phyloP scores from a whole-genome alignment of 345 rosid genomes.

The Litchi chinensis region DNA sequence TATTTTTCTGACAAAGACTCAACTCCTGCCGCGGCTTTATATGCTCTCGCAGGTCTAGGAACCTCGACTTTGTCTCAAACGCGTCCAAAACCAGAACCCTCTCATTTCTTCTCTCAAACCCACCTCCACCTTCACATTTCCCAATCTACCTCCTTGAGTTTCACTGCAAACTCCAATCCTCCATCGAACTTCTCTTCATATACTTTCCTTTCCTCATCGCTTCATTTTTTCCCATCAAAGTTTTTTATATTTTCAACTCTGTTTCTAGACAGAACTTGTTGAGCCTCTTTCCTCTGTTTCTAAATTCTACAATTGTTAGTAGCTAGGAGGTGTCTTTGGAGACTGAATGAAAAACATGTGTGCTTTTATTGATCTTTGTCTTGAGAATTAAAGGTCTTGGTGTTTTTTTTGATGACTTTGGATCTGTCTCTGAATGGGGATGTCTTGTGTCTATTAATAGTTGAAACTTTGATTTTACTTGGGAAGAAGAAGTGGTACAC shows the following conservation, averaged over 20 bases:
- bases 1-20: slow-evolving; percentile 26
- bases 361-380: slow-evolving; percentile 32
- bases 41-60: not conserved
- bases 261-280: slow-evolving; percentile 23
- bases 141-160: slow-evolving; percentile 26
- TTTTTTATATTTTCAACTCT: not conserved
- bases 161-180: slow-evolving; percentile 33
- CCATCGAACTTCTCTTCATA: slow-evolving; percentile 13
- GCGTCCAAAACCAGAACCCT: slow-evolving; percentile 4
- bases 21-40: slow-evolving; percentile 21
- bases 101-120: not conserved
- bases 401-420: slow-evolving; percentile 37
- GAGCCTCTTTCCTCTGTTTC: not conserved
- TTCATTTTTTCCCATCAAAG: slow-evolving; percentile 3
- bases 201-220: too few relatives aligned
- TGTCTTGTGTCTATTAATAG: slow-evolving; percentile 12
- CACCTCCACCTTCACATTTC: slow-evolving; percentile 15
- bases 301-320: not conserved
- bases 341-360: slow-evolving; percentile 16
- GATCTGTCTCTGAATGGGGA: slow-evolving; percentile 38
- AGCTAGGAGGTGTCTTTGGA: not conserved
- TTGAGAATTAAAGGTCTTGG: slow-evolving; percentile 21
- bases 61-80: not conserved
- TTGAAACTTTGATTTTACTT: slow-evolving; percentile 22
- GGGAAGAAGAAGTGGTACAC: slow-evolving; percentile 26